A percentile compares a stretch with the other conserved stretches of the same genome.
Evolutionary conservation across 2,329 filamentous ascomycete genomes (phyloP).

Genomic region (Helotiales sp.): DNA sequence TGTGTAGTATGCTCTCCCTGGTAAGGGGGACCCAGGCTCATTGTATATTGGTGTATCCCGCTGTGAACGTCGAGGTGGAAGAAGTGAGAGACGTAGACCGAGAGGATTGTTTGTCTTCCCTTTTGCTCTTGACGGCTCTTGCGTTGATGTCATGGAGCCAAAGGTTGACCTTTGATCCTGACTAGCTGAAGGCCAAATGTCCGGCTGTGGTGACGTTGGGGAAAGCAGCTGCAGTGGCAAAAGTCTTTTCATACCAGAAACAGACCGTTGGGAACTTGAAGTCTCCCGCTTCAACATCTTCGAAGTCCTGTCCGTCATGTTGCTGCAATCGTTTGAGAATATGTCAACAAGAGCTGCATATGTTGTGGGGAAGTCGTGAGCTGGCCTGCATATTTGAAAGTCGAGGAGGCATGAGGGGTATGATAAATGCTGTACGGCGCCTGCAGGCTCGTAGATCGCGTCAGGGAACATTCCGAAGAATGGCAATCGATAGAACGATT

Average conservation of each 20-base stretch:
- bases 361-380: conserved; percentile 4
- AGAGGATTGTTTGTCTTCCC: conserved; percentile 11
- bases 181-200: conserved; percentile 18
- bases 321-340: conserved; percentile 7
- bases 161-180: conserved; percentile 23
- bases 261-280: conserved; percentile 26
- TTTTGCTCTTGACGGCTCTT: conserved; percentile 3
- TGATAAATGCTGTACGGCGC: conserved; percentile 25
- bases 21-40: conserved; percentile 31
- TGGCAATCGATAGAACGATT: conserved; percentile 4
- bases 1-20: conserved; percentile 27
- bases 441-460: conserved; percentile 19
- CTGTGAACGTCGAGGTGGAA: not conserved
- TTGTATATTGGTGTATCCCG: conserved; percentile 37
- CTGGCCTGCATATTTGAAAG: conserved; percentile 8
- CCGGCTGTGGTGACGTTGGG: conserved; percentile 20
- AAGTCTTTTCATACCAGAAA: conserved; percentile 38
- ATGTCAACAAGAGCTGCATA: not conserved
- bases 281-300: conserved; percentile 12
- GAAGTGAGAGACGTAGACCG: not conserved
- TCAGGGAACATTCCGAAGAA: conserved; percentile 9
- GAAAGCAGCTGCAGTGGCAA: conserved; percentile 35
- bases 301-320: not conserved
- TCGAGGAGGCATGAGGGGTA: conserved; percentile 16
- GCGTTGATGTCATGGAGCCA: not conserved